Evolutionary conservation across 345 rosid genomes (phyloP).

Genomic region (Erodium maritimum): DNA sequence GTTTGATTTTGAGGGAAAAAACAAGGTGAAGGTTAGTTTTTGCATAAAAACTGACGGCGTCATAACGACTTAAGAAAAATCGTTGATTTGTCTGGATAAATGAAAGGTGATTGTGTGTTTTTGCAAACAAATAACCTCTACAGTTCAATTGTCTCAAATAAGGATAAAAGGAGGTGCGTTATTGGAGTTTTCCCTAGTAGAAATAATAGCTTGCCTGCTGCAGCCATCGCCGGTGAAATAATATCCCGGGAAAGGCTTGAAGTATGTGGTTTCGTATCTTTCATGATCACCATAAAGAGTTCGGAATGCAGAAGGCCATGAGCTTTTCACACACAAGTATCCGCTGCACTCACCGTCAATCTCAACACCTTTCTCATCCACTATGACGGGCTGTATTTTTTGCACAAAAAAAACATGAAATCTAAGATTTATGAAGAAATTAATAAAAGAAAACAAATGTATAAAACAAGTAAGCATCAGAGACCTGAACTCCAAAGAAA

Average conservation of each 20-base stretch:
- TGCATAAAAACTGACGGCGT: too few species aligned
- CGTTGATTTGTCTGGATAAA: too few species aligned
- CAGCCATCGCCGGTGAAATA: conserved; percentile 97
- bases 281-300: conserved; percentile 98
- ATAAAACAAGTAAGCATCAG: conserved; percentile 7
- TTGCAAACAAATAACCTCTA: too few species aligned
- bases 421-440: neutral
- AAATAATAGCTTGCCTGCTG: conserved; percentile 44
- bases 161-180: too few species aligned
- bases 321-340: conserved; percentile 70
- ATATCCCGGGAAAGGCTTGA: conserved; percentile 89
- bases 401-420: conserved; percentile 7
- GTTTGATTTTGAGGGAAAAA: too few species aligned
- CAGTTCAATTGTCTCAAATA: too few species aligned
- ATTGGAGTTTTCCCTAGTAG: too few species aligned
- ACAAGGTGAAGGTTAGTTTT: too few species aligned
- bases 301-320: conserved; percentile 98
- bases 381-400: conserved; percentile 64
- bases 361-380: conserved; percentile 95
- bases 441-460: neutral
- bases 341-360: conserved; percentile 93
- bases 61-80: too few species aligned
- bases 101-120: too few species aligned
- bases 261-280: conserved; percentile 93
- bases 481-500: conserved; percentile 97